Base-by-base conservation (phyloP, 257 asterid species). In the Solanum pinnatisectum region DNA sequence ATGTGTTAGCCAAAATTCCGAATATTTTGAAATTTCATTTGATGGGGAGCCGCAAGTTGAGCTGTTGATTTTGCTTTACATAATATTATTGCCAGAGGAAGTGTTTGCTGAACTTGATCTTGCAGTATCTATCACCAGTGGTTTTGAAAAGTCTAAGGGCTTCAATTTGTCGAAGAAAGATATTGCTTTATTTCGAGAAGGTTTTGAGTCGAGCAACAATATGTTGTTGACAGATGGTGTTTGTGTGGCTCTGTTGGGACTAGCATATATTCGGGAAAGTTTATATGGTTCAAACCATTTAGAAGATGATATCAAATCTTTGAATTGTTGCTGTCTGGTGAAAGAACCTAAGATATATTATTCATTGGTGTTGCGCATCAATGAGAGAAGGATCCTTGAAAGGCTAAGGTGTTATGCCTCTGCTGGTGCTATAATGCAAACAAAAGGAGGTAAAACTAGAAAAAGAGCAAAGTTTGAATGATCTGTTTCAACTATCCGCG, bases 31-130 rank as follows among this genome's bases (percentile, higher is more conserved):
- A 89, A 91, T 96, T 84, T 93, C 98, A 65, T 91, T 92, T 40
- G 91, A 91, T 14, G 99, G 99, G 88, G 94, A 95, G 88, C 99
- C 99, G 68, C 94, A 96, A 90, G 87, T 87, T 27, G 98, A 96
- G 90, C 87, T 96, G 87, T 87, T 94, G 93, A 90, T 92, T 88
- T 91, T 96, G 87, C 95, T 96, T 52, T 89, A 94, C 94, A 87
- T 95, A 60, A 92, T 96, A 90, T 56, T 93, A 91, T 91, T 96
- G 87, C 91, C 95, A 3, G 98, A n/a, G n/a, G n/a, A n/a, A n/a
- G n/a, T n/a, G n/a, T n/a, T n/a, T n/a, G n/a, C n/a, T n/a, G n/a
- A n/a, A n/a, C n/a, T n/a, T n/a, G n/a, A 93, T 88, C 92, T 92
- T 81, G 87, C 91, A 60, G 87, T 89, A 27, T 91, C 94, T 11